Evolutionary conservation across 2,329 filamentous ascomycete species (phyloP).

Genomic region (Lachnellula subtilissima): DNA sequence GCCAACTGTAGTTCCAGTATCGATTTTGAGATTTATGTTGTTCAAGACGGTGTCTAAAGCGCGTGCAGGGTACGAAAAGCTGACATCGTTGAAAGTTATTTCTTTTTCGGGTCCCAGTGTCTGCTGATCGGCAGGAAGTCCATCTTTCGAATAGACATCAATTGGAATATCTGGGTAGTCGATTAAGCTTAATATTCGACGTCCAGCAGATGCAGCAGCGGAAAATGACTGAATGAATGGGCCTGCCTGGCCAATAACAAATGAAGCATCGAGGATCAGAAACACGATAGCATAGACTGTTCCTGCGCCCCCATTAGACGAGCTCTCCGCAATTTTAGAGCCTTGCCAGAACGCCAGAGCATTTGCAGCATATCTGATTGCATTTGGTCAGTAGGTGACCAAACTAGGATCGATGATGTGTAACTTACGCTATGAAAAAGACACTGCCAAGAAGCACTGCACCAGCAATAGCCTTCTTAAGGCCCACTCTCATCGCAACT

Average conservation of each 20-base stretch:
- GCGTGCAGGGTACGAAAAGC: constrained; percentile 33
- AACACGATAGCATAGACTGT: constrained; percentile 51
- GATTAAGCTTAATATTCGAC: constrained; percentile 40
- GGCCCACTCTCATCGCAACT: constrained; percentile 38
- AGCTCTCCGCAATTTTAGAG: constrained; percentile 38
- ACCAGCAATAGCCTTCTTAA: constrained; percentile 45
- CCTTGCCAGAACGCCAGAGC: constrained; percentile 57
- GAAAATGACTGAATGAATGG: constrained; percentile 26
- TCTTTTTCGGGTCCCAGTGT: constrained; percentile 20
- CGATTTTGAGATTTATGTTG: constrained; percentile 29
- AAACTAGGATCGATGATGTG: background rate
- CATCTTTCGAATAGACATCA: constrained; percentile 31
- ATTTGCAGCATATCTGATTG: constrained; percentile 46
- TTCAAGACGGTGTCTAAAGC: constrained; percentile 29
- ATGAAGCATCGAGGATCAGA: constrained; percentile 46
- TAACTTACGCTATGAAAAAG: constrained; percentile 52
- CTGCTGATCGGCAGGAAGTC: constrained; percentile 15
- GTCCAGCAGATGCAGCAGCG: constrained; percentile 43
- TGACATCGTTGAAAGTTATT: constrained; percentile 31
- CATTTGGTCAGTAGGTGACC: background rate
- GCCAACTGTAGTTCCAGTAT: constrained; percentile 34
- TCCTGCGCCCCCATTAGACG: constrained; percentile 35
- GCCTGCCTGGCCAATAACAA: constrained; percentile 21
- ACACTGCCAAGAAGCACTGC: constrained; percentile 48
- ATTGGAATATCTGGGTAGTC: constrained; percentile 36